Percentiles rank a stretch among this genome's conserved stretches.
These are phyloP conservation scores for Pulveroboletus ravenelii DNA, from an alignment of 768 basidiomycete genomes.

Conservation along the genomic window DNA sequence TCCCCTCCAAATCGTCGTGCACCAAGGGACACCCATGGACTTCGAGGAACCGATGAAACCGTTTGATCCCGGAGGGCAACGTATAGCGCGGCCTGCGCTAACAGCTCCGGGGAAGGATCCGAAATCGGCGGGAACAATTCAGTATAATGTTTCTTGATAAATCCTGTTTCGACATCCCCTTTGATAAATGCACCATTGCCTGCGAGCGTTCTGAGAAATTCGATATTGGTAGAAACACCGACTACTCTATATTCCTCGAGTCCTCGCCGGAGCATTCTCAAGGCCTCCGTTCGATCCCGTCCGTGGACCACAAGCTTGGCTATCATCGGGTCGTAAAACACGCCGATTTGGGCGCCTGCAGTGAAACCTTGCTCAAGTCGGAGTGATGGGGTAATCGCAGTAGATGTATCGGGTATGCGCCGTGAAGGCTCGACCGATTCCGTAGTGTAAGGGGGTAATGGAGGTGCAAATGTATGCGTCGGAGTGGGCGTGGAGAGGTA, in stretches of 20 bases:
- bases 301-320: slow-evolving; percentile 90
- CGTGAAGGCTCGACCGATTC: slow-evolving; percentile 17
- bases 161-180: slow-evolving; percentile 86
- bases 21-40: slow-evolving; percentile 67
- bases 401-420: slow-evolving; percentile 17
- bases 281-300: slow-evolving; percentile 74
- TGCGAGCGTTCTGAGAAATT: slow-evolving; percentile 77
- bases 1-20: slow-evolving; percentile 80
- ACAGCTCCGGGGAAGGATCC: slow-evolving; percentile 54
- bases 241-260: slow-evolving; percentile 88
- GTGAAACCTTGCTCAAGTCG: slow-evolving; percentile 90
- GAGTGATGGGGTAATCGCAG: slow-evolving; percentile 50
- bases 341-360: slow-evolving; percentile 75
- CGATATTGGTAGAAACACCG: slow-evolving; percentile 87
- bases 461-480: slow-evolving; percentile 63
- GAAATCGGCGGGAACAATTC: slow-evolving; percentile 71
- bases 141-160: slow-evolving; percentile 85
- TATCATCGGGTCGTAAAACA: slow-evolving; percentile 91
- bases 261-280: slow-evolving; percentile 74
- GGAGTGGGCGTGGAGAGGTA: slow-evolving; percentile 78
- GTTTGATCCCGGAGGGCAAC: slow-evolving; percentile 61
- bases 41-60: slow-evolving; percentile 26
- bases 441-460: slow-evolving; percentile 30
- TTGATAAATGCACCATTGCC: slow-evolving; percentile 72
- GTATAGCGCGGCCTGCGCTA: slow-evolving; percentile 80